These are phyloP conservation scores for Meredithiella fracta DNA, from an alignment of 2,329 filamentous ascomycete species.

Conservation along the genomic window DNA sequence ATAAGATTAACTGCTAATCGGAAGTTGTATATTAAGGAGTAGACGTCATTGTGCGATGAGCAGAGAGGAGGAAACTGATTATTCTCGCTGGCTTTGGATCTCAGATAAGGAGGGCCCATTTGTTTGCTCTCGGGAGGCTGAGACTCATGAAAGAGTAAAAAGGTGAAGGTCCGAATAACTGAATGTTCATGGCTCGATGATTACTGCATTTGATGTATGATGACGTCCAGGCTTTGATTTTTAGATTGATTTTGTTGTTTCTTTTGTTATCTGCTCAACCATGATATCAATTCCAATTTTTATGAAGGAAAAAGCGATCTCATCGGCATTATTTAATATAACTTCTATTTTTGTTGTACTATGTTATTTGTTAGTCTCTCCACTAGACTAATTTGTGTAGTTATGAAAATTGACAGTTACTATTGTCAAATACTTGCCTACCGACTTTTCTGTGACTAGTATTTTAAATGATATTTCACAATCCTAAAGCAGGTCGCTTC, in stretches of 20 bases:
- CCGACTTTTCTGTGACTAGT: too few species aligned
- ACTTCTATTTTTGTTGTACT: background rate
- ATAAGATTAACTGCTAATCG: background rate
- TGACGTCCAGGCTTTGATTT: background rate
- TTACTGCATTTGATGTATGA: background rate
- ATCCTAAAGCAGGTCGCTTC: too few species aligned
- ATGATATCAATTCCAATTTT: constrained; percentile 5
- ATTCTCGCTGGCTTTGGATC: background rate
- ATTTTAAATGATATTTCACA: too few species aligned
- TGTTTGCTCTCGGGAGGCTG: too few species aligned
- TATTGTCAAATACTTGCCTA: too few species aligned
- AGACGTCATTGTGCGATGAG: background rate
- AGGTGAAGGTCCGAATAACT: background rate
- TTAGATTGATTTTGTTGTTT: background rate
- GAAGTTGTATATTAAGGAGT: background rate
- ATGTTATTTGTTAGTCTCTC: background rate
- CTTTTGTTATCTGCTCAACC: constrained; percentile 7
- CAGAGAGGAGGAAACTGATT: background rate
- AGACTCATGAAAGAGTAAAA: too few species aligned
- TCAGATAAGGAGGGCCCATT: too few species aligned
- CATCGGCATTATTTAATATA: background rate
- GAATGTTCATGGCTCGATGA: too few species aligned
- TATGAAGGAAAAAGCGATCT: background rate
- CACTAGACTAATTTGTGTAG: background rate
- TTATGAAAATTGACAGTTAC: background rate